Percentiles rank a stretch among this genome's conserved stretches.
phyloP scores from a whole-genome alignment of 495 filamentous ascomycete genomes.

The Xylaria palmicola region DNA sequence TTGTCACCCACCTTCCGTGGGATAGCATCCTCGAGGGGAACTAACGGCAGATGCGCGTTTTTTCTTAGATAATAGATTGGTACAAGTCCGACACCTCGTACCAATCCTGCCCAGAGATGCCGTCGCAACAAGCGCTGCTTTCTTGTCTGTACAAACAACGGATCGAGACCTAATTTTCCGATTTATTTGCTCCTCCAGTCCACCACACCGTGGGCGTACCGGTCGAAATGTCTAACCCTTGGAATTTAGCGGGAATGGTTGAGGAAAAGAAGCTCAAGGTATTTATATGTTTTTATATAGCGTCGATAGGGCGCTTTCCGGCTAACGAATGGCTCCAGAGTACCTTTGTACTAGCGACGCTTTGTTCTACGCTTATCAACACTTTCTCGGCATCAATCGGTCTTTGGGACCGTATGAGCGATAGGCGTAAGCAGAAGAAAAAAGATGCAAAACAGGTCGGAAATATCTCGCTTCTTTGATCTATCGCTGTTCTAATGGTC shows the following conservation, averaged over 20 bases:
- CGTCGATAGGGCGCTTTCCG: background rate
- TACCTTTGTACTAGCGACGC: conserved; percentile 37
- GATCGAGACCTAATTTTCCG: background rate
- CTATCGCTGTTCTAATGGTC: background rate
- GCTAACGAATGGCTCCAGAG: conserved; percentile 18
- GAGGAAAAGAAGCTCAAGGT: conserved; percentile 12
- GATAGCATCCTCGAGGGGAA: background rate
- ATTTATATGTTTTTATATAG: background rate
- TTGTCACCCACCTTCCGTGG: background rate
- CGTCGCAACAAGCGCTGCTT: background rate
- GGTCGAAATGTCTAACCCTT: conserved; percentile 6
- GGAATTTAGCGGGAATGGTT: conserved; percentile 2
- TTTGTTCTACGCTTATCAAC: conserved; percentile 38
- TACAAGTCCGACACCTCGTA: background rate
- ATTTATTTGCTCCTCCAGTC: background rate
- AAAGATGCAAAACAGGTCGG: conserved; percentile 28
- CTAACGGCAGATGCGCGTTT: background rate
- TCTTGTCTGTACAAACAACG: background rate
- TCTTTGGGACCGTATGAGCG: conserved; percentile 34
- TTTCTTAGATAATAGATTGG: background rate
- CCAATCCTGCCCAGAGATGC: background rate
- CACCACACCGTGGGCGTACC: background rate
- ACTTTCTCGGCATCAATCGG: conserved; percentile 39
- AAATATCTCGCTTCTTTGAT: background rate
- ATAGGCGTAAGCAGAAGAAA: conserved; percentile 33